Percentiles rank a stretch among this genome's conserved stretches.
phyloP scores from a whole-genome alignment of 2,329 filamentous ascomycete genomes.

The Calonectria pseudoturangicola region DNA sequence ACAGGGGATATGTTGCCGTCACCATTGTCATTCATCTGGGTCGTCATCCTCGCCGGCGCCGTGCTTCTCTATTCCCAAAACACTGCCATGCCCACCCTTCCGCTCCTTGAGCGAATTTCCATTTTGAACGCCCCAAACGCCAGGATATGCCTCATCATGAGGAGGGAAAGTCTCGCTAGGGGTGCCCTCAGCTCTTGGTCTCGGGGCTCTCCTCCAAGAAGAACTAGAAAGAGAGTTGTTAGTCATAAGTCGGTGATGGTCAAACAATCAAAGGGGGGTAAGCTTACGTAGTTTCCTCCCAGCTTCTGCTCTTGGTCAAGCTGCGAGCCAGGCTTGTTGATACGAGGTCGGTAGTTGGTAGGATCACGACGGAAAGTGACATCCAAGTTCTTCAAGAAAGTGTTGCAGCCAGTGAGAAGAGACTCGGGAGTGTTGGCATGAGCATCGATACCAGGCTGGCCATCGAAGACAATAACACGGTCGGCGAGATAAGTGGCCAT shows the following conservation, averaged over 20 bases:
- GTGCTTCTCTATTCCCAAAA: conserved; percentile 63
- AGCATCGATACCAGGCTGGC: conserved; percentile 90
- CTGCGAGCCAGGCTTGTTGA: conserved; percentile 98
- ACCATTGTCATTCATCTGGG: conserved; percentile 76
- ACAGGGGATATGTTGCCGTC: conserved; percentile 80
- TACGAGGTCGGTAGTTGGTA: conserved; percentile 95
- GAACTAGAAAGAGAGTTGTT: conserved; percentile 74
- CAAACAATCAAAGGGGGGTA: not conserved
- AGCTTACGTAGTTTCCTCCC: conserved; percentile 88
- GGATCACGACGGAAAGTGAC: conserved; percentile 99
- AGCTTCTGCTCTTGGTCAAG: conserved; percentile 98
- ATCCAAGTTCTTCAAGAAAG: conserved; percentile 95
- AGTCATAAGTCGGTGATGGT: not conserved
- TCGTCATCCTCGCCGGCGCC: conserved; percentile 79
- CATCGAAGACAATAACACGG: conserved; percentile 98
- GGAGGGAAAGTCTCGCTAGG: conserved; percentile 58
- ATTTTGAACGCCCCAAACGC: conserved; percentile 73
- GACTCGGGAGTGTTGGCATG: conserved; percentile 94
- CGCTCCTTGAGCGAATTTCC: conserved; percentile 56
- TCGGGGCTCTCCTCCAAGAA: conserved; percentile 87
- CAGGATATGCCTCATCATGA: conserved; percentile 58
- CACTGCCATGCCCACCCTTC: conserved; percentile 55
- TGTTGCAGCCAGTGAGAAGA: conserved; percentile 95
- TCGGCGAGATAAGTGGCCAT: conserved; percentile 89
- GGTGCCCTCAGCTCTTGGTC: conserved; percentile 71